Evolutionary conservation across 2,329 filamentous ascomycete genomes (phyloP).

Genomic region (Cladosporium cucumerinum): DNA sequence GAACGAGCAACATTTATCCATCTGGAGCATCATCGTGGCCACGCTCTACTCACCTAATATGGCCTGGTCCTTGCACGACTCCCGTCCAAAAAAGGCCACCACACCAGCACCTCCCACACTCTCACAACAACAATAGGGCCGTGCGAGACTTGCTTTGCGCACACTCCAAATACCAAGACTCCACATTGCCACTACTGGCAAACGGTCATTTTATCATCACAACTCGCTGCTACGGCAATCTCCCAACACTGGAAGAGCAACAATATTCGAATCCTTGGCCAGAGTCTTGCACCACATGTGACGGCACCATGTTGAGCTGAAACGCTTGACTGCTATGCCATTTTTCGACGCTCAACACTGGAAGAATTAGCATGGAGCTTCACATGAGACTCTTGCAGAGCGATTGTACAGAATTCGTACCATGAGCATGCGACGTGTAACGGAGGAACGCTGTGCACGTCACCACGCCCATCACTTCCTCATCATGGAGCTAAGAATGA

Average conservation of each 20-base stretch:
- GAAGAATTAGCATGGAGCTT: background rate
- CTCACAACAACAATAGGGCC: background rate
- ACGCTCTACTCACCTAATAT: background rate
- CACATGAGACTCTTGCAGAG: background rate
- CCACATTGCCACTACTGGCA: background rate
- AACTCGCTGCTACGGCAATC: background rate
- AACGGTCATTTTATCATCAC: background rate
- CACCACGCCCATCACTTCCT: background rate
- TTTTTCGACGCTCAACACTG: background rate
- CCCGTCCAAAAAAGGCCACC: background rate
- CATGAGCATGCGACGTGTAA: background rate
- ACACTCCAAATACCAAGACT: background rate
- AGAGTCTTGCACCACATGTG: background rate
- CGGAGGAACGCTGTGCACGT: background rate
- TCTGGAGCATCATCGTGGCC: background rate
- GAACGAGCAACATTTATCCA: background rate
- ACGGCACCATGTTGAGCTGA: background rate
- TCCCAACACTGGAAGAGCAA: background rate
- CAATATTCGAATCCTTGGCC: background rate
- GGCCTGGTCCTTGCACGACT: background rate
- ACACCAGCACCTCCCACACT: background rate
- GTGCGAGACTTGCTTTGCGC: background rate
- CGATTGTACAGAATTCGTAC: background rate
- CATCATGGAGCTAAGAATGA: background rate
- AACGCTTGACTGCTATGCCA: background rate